phyloP scores from a whole-genome alignment of 2,329 filamentous ascomycete genomes.

The Fusarium beomiforme region DNA sequence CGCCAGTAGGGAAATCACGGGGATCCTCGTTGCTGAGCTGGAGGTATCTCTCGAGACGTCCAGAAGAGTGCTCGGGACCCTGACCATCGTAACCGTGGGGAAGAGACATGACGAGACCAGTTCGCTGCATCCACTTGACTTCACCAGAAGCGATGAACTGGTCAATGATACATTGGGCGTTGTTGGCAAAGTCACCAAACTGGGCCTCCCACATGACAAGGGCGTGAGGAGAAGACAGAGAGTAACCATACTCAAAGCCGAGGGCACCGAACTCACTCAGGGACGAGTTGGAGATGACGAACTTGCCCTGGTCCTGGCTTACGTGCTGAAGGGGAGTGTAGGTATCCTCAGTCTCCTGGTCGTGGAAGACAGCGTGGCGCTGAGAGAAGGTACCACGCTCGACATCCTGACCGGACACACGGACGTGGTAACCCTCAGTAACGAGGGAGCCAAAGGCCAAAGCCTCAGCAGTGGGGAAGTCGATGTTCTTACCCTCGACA shows the following conservation, averaged over 20 bases:
- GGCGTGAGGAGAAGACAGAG: conserved; percentile 93
- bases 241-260: conserved; percentile 99
- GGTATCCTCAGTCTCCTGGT: conserved; percentile 92
- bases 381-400: conserved; percentile 99
- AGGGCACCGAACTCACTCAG: conserved; percentile 77
- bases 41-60: conserved; percentile 95
- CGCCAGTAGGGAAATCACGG: conserved; percentile 85
- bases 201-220: conserved; percentile 99
- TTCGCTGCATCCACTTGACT: conserved; percentile 98
- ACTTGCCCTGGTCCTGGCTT: conserved; percentile 90
- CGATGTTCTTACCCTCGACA: conserved; percentile 90
- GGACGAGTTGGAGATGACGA: conserved; percentile 97
- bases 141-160: conserved; percentile 98
- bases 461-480: conserved; percentile 97
- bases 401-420: conserved; percentile 97
- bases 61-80: conserved; percentile 97
- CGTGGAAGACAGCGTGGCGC: conserved; percentile 95
- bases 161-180: conserved; percentile 98
- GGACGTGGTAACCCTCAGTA: conserved; percentile 93
- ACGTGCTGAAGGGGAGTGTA: conserved; percentile 93
- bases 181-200: conserved; percentile 99
- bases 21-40: conserved; percentile 98
- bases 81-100: conserved; percentile 99
- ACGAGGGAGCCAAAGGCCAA: conserved; percentile 93
- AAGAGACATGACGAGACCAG: conserved; percentile 93